Base-by-base conservation (phyloP, 805 yeast species). In the Candida incommunis region DNA sequence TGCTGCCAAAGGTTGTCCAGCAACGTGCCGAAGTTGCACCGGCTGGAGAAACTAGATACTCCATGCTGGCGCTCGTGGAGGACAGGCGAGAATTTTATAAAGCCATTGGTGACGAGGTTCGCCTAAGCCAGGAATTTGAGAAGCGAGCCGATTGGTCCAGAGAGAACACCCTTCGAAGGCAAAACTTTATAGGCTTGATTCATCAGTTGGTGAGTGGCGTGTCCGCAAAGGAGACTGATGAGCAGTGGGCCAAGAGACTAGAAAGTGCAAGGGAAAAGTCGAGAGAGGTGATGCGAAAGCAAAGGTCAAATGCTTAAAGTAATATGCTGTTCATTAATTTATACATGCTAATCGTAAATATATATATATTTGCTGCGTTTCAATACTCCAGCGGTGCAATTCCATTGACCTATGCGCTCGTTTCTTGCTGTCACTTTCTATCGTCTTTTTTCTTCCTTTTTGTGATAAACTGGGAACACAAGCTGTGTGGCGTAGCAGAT, bases 141-240 rank as follows among this genome's bases (percentile, higher is more conserved):
- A 76, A 76, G 57, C 61, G 83, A 45, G 69, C 63, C 22, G 54
- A 56, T 13, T 76, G 82, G 83, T 54, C 56, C 22, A 60, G 68
- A 3, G 84, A 79, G 49, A 76, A 75, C 51, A 65, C 65, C 41
- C 60, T 76, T 49, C 64, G 85, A 46, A 64, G 72, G 45, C 74
- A 69, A 50, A 78, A 76, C 52, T 71, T 72, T 54, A 64, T 71
- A 5, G 76, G 76, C 1, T 58, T 78, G 27, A 68, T 74, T 4
- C 61, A 72, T 40, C 69, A 67, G 49, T 57, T 76, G 42, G 52
- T 70, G 40, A 70, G 66, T 51, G 37, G 37, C 4, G 18, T 31
- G 5, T 7, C 37, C 13, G 37, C 37, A 9, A 9, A 31, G n/a
- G 37, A 31, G 20, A 9, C 20, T 5, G 37, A 31, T 31, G 37